Base-by-base conservation (phyloP, 371 early-diverging fungal species). In the Lichtheimia ramosa region DNA sequence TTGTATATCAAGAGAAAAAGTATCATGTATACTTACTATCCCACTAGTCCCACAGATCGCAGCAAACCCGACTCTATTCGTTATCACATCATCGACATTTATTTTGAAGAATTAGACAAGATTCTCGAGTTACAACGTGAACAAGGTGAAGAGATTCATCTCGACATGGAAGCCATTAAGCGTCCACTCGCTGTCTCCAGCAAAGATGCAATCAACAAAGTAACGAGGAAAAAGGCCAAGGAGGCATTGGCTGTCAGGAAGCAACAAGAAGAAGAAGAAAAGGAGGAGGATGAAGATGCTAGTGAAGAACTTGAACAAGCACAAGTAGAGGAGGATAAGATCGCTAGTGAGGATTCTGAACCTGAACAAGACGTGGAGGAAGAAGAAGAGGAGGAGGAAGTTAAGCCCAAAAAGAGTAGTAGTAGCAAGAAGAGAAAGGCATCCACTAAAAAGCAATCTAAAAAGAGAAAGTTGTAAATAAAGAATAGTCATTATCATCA, bases 41-140 rank as follows among this genome's bases (percentile, higher is more conserved):
- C 14, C 16, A n/a, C 13, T 57, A 91, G 90, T 55, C 79, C 88
- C 34, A 82, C 81, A 39, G 81, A 83, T 54, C 64, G 74, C 43
- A 78, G 75, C 51, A 78, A 91, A 25, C 92, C 96, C 7, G 88
- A 92, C 67, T 79, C 89, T 10, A 84, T 94, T 54, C 75, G 89
- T 52, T 90, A 86, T 72, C 96, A 95, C 63, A 71, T 92, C 46
- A 73, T 83, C 48, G 93, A 95, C 64, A 86, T 89, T 27, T 93
- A 87, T 69, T 68, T 93, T 52, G 91, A 92, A 20, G 95, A 95
- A 70, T 73, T 95, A 21, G 86, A 83, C 21, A 83, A 87, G 54
- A 78, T 84, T 1, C 65, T 86, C 18, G 80, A 77, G n/a, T 77
- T 77, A 7, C 63, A 77, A 49, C 77, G 74, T 15, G 67, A 56